These are phyloP conservation scores for Kockiozyma suomiensis DNA, from an alignment of 805 yeast genomes.

Conservation along the genomic window DNA sequence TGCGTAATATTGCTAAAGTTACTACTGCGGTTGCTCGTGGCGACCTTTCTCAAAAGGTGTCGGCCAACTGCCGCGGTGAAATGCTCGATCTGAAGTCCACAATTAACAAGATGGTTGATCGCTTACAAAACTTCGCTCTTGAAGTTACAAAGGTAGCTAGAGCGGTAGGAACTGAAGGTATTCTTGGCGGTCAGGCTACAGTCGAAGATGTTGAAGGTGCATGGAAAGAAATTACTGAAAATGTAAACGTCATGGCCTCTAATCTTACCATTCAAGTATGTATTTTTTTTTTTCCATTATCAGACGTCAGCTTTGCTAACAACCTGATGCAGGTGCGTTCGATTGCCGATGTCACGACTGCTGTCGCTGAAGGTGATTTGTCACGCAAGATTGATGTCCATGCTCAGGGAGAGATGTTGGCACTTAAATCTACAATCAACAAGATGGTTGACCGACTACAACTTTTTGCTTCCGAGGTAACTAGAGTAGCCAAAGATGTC, in stretches of 20 bases:
- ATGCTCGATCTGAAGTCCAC: conserved; percentile 80
- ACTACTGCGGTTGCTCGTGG: conserved; percentile 88
- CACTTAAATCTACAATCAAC: conserved; percentile 81
- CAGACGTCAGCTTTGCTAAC: background rate
- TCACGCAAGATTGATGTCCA: conserved; percentile 84
- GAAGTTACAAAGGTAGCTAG: conserved; percentile 86
- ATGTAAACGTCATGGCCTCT: conserved; percentile 85
- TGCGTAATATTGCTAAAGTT: conserved; percentile 82
- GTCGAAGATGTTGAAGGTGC: conserved; percentile 81
- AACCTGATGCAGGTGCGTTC: conserved; percentile 58
- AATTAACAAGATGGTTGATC: conserved; percentile 87
- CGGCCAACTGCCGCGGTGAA: conserved; percentile 84
- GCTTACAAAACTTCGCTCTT: conserved; percentile 75
- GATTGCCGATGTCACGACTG: conserved; percentile 87
- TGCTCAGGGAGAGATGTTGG: conserved; percentile 88
- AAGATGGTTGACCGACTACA: conserved; percentile 92
- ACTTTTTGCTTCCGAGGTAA: conserved; percentile 83
- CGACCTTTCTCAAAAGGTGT: conserved; percentile 75
- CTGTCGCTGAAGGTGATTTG: conserved; percentile 88
- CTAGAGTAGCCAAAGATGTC: conserved; percentile 88
- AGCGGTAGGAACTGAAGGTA: conserved; percentile 87
- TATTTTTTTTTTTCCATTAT: background rate
- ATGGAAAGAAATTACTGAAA: conserved; percentile 82
- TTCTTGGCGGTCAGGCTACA: conserved; percentile 84
- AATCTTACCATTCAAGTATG: conserved; percentile 72